phyloP scores from a whole-genome alignment of 371 early-diverging fungal species.

The Cokeromyces recurvatus region DNA sequence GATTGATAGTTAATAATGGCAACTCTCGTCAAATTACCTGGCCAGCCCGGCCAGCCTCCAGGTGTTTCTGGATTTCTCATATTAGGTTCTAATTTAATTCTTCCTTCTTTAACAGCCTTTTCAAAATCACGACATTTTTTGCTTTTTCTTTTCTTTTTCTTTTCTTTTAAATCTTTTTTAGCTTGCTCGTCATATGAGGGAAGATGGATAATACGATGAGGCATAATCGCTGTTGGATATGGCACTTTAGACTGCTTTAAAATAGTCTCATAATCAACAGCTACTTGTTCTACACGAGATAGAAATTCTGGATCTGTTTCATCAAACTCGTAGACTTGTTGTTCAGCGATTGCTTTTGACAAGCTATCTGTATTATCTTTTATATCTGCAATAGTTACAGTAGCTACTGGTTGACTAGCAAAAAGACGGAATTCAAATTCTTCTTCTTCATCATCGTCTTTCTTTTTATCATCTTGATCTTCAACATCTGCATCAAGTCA shows the following conservation, averaged over 20 bases:
- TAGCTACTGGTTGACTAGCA: constrained; percentile 28
- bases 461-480: background rate
- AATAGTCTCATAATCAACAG: constrained; percentile 24
- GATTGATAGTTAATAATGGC: constrained; percentile 22
- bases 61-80: constrained; percentile 34
- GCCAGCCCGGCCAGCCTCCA: constrained; percentile 49
- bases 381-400: constrained; percentile 26
- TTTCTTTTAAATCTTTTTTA: constrained; percentile 3
- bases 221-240: constrained; percentile 20
- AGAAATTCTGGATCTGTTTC: constrained; percentile 36
- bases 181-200: constrained; percentile 4
- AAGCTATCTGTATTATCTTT: constrained; percentile 17
- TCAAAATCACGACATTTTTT: constrained; percentile 43
- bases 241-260: constrained; percentile 28
- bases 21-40: constrained; percentile 30
- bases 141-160: constrained; percentile 30
- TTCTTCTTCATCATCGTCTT: constrained; percentile 19
- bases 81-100: constrained; percentile 19
- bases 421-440: constrained; percentile 36
- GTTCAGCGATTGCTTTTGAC: constrained; percentile 21
- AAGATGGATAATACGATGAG: constrained; percentile 24
- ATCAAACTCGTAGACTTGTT: constrained; percentile 33
- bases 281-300: constrained; percentile 19
- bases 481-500: too few relatives aligned
- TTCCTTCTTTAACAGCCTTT: constrained; percentile 30